Conservation (phyloP, 192 early-diverging fungal genomes). For the Coemansia pectinata region DNA sequence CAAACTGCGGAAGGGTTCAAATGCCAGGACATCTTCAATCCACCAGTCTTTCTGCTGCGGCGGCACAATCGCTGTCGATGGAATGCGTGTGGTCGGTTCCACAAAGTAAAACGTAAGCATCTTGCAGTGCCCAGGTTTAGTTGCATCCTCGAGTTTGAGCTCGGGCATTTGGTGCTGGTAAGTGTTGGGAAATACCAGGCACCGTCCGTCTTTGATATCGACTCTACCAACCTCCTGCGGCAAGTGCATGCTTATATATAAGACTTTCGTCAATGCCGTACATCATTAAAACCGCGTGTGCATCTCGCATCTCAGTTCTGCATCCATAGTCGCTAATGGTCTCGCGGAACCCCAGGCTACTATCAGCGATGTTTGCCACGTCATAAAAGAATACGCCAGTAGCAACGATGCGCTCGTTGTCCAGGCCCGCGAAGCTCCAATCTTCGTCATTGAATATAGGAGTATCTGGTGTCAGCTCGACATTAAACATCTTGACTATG, state of each 20-base stretch:
- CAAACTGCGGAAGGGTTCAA: slow-evolving; percentile 2
- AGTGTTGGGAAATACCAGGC: slow-evolving; percentile 63
- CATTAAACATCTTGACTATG: slow-evolving; percentile 63
- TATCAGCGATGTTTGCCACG: slow-evolving; percentile 59
- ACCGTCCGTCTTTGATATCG: slow-evolving; percentile 49
- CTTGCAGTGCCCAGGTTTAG: slow-evolving; percentile 58
- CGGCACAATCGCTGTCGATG: slow-evolving; percentile 58
- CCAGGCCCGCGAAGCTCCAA: slow-evolving; percentile 69
- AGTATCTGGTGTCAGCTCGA: slow-evolving; percentile 60
- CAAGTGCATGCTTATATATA: neutral
- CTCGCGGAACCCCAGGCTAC: slow-evolving; percentile 5
- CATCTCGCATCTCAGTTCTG: no score
- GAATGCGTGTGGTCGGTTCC: slow-evolving; percentile 49
- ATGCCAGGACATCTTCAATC: neutral
- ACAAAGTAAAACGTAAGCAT: slow-evolving; percentile 67
- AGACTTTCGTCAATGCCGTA: slow-evolving; percentile 34
- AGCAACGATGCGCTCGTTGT: slow-evolving; percentile 63
- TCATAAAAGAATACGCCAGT: slow-evolving; percentile 65
- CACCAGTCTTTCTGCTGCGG: slow-evolving; percentile 57
- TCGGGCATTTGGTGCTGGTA: slow-evolving; percentile 60
- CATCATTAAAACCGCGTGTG: neutral
- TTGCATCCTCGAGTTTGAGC: slow-evolving; percentile 54
- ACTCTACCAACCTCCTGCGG: slow-evolving; percentile 43
- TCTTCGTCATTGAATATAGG: slow-evolving; percentile 42
- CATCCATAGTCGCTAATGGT: neutral